These are phyloP conservation scores for Calendula officinalis DNA, from an alignment of 129 eudicot species.

Conservation along the genomic window DNA sequence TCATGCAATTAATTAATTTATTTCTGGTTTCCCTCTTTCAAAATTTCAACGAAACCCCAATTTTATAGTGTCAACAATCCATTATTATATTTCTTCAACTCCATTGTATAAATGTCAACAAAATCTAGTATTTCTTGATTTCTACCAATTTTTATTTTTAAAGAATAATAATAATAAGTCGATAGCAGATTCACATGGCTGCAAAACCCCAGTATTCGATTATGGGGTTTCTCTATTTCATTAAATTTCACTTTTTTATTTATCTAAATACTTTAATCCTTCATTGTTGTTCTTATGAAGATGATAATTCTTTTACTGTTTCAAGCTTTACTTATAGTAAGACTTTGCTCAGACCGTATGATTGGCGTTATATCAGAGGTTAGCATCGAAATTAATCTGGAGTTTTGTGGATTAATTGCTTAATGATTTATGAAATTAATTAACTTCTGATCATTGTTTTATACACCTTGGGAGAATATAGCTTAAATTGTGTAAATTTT, in stretches of 20 bases:
- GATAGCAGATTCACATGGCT: slow-evolving; percentile 16
- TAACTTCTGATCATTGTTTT: slow-evolving; percentile 5
- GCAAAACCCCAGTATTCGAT: slow-evolving; percentile 23
- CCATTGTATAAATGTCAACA: background rate
- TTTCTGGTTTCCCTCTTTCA: background rate
- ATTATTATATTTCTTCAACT: background rate
- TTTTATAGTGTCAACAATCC: background rate
- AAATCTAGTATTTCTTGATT: background rate
- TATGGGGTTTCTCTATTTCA: slow-evolving; percentile 38
- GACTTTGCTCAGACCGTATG: slow-evolving; percentile 67
- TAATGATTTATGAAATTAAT: background rate
- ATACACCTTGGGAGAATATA: background rate
- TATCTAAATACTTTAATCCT: background rate
- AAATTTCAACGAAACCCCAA: background rate
- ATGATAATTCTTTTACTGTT: slow-evolving; percentile 42
- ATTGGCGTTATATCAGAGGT: slow-evolving; percentile 95
- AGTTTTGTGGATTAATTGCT: slow-evolving; percentile 1
- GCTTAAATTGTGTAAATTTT: background rate
- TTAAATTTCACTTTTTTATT: slow-evolving; percentile 28
- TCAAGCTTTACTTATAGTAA: slow-evolving; percentile 68
- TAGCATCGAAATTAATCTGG: background rate
- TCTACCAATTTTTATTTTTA: no score
- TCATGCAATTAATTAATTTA: background rate
- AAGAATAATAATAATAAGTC: no score
- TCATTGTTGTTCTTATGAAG: slow-evolving; percentile 25